phyloP scores from a whole-genome alignment of 495 filamentous ascomycete genomes.

The Articulospora tetracladia region DNA sequence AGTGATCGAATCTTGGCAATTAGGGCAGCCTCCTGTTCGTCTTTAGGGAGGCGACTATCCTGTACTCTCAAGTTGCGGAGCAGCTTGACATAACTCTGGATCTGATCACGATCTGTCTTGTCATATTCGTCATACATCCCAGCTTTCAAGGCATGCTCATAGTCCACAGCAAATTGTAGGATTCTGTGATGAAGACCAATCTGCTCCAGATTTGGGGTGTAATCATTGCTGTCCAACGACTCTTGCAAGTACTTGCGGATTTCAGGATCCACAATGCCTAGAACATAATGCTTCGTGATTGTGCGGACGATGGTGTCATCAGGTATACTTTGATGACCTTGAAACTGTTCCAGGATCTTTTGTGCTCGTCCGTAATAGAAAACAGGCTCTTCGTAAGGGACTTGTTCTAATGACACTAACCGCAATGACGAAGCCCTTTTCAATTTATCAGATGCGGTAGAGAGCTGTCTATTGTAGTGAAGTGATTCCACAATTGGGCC shows the following conservation, averaged over 20 bases:
- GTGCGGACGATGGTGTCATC: conserved; percentile 19
- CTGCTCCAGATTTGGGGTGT: conserved; percentile 29
- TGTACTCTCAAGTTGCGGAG: conserved; percentile 25
- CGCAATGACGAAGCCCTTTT: conserved; percentile 43
- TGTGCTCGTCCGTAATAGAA: conserved; percentile 38
- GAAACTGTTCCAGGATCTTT: conserved; percentile 34
- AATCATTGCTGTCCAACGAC: conserved; percentile 16
- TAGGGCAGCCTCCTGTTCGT: background rate
- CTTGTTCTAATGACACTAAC: conserved; percentile 41
- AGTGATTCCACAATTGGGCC: conserved; percentile 34
- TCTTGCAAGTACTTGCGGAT: conserved; percentile 33
- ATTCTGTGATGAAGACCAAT: conserved; percentile 32
- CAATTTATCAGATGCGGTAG: conserved; percentile 35
- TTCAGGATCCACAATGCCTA: conserved; percentile 35
- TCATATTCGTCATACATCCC: conserved; percentile 31
- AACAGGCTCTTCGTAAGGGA: conserved; percentile 38
- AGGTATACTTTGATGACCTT: conserved; percentile 11
- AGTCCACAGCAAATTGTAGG: conserved; percentile 43
- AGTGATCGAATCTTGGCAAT: conserved; percentile 22
- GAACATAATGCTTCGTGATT: conserved; percentile 36
- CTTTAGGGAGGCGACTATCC: background rate
- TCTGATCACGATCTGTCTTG: conserved; percentile 21
- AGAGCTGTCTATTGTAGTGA: conserved; percentile 43
- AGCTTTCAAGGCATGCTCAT: conserved; percentile 40
- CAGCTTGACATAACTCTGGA: conserved; percentile 39